Evolutionary conservation across 1,284 basidiomycete genomes (phyloP).

Genomic region (Gymnopus androsaceus): DNA sequence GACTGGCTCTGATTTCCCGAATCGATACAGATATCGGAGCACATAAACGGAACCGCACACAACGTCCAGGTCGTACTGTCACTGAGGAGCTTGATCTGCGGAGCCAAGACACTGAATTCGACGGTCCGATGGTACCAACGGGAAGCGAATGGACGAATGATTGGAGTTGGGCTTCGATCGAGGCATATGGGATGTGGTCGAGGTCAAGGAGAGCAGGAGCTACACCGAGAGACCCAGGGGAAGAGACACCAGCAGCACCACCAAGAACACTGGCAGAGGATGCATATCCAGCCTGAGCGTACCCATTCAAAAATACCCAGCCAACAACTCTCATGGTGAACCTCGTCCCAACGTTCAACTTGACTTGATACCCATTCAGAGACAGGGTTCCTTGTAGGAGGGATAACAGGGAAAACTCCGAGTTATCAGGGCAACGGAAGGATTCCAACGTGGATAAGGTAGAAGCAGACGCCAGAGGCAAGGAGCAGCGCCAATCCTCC

Average conservation of each 20-base stretch:
- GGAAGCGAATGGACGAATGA: background rate
- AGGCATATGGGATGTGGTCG: background rate
- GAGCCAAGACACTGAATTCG: background rate
- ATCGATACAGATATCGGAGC: background rate
- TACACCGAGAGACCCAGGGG: background rate
- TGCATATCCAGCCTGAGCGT: background rate
- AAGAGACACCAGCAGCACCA: background rate
- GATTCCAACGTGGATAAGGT: background rate
- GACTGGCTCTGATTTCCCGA: background rate
- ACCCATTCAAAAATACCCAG: background rate
- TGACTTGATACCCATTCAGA: background rate
- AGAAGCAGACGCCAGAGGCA: background rate
- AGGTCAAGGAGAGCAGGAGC: background rate
- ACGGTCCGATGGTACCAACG: background rate
- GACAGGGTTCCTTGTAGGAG: background rate
- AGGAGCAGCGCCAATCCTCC: too few relatives aligned
- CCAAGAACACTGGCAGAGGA: background rate
- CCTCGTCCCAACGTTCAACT: background rate
- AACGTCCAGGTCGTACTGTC: background rate
- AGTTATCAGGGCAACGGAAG: background rate
- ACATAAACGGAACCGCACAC: conserved; percentile 4
- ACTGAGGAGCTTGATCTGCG: background rate
- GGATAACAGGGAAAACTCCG: background rate
- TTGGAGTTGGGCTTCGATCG: background rate
- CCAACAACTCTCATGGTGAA: background rate